Base-by-base conservation (phyloP, 257 asterid species). In the Linderniella brevidens region DNA sequence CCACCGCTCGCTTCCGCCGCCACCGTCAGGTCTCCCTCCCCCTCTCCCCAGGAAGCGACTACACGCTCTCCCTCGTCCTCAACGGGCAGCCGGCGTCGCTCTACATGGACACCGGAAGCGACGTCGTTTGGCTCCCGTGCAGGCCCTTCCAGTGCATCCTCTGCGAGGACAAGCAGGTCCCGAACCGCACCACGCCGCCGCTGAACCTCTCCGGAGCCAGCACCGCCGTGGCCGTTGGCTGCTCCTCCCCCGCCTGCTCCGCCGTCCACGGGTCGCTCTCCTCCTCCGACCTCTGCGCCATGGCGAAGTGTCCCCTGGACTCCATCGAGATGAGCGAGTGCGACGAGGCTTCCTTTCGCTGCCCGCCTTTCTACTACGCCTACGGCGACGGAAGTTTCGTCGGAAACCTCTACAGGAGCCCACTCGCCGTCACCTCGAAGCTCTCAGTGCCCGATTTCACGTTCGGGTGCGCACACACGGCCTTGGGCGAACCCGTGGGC, bases 41-140 rank as follows among this genome's bases (percentile, higher is more conserved):
- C 5, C 83, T 83, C 29, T 58, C 86, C 20, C 84, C 95, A 1
- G 93, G 95, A 29, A 67, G 84, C 13, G 97, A 88, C 60, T 88
- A 88, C 58, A 83, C 95, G 0, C 67, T 80, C 11, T 78, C 95
- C 19, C 72, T 88, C 57, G 66, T 86, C 16, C 58, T 88, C 14
- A 80, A 90, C 37, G 53, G 80, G 1, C 92, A 88, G 17, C 72
- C 75, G 0, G 61, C 84, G 15, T 88, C 97, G 1, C 77, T 88
- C 1, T 88, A 88, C 57, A 76, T 88, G 92, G 97, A 88, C 72
- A 88, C 97, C 2, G 97, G 95, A 0, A 88, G 97, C 60, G 95
- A 88, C 60, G 66, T 88, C 61, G 90, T 88, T 53, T 88, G 97
- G 97, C 73, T 88, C 50, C 97, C 97, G 41, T 88, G 95, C 56